Evolutionary conservation across 1,139 yeast species (phyloP).

Genomic region (Lodderomyces oxycetoniae): DNA sequence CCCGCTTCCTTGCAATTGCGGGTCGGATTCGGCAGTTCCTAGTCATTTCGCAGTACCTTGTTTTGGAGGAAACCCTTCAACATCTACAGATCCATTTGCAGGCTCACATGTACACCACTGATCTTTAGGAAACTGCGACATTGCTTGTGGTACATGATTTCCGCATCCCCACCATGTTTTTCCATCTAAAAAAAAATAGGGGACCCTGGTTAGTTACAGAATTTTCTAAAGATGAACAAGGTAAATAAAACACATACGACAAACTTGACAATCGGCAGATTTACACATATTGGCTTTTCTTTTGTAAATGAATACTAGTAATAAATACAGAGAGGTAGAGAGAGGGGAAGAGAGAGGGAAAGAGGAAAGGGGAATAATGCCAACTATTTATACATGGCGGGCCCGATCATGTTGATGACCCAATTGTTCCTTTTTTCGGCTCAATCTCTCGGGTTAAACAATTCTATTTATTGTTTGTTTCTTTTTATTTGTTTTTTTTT

Average conservation of each 20-base stretch:
- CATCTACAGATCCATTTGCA: conserved; percentile 14
- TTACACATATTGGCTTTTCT: conserved; percentile 16
- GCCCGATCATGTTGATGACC: no score
- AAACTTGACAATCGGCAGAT: conserved; percentile 17
- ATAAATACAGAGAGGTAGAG: not conserved
- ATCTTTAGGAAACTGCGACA: conserved; percentile 30
- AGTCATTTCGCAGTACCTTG: conserved; percentile 14
- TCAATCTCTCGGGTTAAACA: no score
- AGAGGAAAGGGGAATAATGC: no score
- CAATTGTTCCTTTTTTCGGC: conserved; percentile 2
- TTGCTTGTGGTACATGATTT: conserved; percentile 36
- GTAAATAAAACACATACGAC: conserved; percentile 14
- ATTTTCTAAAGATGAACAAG: not conserved
- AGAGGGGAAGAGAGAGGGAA: not conserved
- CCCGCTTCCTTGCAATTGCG: conserved; percentile 3
- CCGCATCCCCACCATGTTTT: conserved; percentile 48
- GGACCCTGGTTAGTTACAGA: not conserved
- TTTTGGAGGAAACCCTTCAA: conserved; percentile 17
- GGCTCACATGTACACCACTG: conserved; percentile 33
- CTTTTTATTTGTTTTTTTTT: no score
- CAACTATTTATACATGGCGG: no score
- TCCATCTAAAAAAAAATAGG: conserved; percentile 17
- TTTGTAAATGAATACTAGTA: not conserved
- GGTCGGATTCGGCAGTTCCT: conserved; percentile 4
- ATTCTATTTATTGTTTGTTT: no score